These are phyloP conservation scores for Mycena olivaceomarginata DNA, from an alignment of 768 basidiomycete species.

Conservation along the genomic window DNA sequence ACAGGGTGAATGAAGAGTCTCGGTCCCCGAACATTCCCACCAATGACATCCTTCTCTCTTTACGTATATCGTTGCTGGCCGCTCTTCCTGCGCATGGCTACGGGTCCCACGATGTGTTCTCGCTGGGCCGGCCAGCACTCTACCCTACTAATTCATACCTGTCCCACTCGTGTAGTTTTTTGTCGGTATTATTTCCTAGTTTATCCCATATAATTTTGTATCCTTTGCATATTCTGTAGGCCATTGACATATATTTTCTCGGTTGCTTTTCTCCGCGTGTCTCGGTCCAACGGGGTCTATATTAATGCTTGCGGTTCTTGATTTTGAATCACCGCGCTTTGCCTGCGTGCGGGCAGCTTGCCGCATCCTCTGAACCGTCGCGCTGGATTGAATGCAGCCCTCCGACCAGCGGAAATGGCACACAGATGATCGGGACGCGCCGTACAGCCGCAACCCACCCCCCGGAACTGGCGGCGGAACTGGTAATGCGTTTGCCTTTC, in stretches of 20 bases:
- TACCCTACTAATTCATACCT: conserved; percentile 20
- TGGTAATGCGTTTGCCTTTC: conserved; percentile 35
- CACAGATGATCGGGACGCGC: conserved; percentile 44
- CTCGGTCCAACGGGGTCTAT: conserved; percentile 63
- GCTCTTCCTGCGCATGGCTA: conserved; percentile 69
- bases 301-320: conserved; percentile 48
- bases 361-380: conserved; percentile 64
- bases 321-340: conserved; percentile 76
- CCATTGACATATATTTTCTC: conserved; percentile 12
- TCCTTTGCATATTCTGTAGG: conserved; percentile 27
- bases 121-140: neutral
- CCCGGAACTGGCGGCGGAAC: conserved; percentile 25
- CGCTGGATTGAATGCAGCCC: conserved; percentile 76
- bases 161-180: conserved; percentile 17
- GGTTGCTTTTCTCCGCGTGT: conserved; percentile 69
- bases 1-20: too few relatives aligned
- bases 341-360: conserved; percentile 76
- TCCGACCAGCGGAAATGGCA: conserved; percentile 69
- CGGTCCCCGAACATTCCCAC: conserved; percentile 53
- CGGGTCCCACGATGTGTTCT: conserved; percentile 65
- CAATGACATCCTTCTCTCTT: conserved; percentile 63
- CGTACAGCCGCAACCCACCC: conserved; percentile 34
- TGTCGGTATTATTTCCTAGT: conserved; percentile 22
- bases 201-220: conserved; percentile 26
- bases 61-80: conserved; percentile 74